Conservation (phyloP, 2,329 filamentous ascomycete genomes). For the Intubia oerlemansii region DNA sequence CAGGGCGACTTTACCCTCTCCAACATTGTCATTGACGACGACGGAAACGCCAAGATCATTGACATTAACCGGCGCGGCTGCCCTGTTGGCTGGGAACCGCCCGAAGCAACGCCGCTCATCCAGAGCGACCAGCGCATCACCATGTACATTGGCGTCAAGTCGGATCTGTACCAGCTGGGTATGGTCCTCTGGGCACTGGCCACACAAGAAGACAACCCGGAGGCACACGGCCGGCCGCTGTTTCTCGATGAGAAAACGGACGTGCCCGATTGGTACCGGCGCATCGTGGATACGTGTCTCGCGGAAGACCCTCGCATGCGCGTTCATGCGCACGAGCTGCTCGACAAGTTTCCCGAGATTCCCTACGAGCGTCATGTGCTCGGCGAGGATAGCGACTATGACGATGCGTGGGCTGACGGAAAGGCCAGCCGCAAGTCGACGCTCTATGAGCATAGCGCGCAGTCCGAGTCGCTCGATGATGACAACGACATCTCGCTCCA, state of each 20-base stretch:
- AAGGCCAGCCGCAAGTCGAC: slow-evolving; percentile 6
- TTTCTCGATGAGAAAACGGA: slow-evolving; percentile 26
- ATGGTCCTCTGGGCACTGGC: slow-evolving; percentile 95
- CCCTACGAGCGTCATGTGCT: background rate
- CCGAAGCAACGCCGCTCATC: slow-evolving; percentile 69
- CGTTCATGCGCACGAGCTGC: slow-evolving; percentile 49
- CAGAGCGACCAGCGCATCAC: slow-evolving; percentile 76
- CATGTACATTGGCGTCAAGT: slow-evolving; percentile 97
- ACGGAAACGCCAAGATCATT: slow-evolving; percentile 84
- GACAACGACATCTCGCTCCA: slow-evolving; percentile 13
- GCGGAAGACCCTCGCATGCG: slow-evolving; percentile 52
- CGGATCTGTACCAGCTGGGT: slow-evolving; percentile 83
- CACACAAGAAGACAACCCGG: slow-evolving; percentile 74
- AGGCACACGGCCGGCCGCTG: slow-evolving; percentile 53
- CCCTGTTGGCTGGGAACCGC: slow-evolving; percentile 92
- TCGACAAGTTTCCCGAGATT: slow-evolving; percentile 43
- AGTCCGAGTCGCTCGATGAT: slow-evolving; percentile 20
- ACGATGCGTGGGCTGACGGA: slow-evolving; percentile 8
- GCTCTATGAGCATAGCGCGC: slow-evolving; percentile 9
- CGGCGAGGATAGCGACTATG: slow-evolving; percentile 10
- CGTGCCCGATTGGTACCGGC: slow-evolving; percentile 60
- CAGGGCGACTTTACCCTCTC: slow-evolving; percentile 95
- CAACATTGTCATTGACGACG: slow-evolving; percentile 79
- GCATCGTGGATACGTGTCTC: slow-evolving; percentile 57
- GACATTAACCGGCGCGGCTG: slow-evolving; percentile 97